Conservation (phyloP, 257 asterid genomes). For the Catharanthus roseus region DNA sequence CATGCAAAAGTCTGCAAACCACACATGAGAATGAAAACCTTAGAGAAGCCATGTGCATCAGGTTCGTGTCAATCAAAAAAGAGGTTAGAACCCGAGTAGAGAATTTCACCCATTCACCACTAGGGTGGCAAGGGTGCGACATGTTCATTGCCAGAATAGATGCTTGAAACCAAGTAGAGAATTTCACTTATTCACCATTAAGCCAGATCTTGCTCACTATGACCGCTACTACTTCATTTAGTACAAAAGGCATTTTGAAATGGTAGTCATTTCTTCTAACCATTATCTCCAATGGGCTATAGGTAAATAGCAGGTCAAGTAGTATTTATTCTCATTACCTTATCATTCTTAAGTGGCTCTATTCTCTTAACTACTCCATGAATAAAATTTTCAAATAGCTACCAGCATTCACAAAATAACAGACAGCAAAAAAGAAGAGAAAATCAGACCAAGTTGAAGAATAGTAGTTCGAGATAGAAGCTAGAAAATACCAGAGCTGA, state of each 20-base stretch:
- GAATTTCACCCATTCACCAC: no score
- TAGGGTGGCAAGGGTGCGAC: no score
- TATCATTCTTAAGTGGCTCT: not conserved
- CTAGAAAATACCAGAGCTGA: conserved; percentile 4
- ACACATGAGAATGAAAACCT: no score
- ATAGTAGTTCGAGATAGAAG: not conserved
- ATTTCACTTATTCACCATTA: no score
- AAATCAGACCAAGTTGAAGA: not conserved
- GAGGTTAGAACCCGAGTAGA: no score
- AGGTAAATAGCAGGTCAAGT: not conserved
- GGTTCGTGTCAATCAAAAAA: no score
- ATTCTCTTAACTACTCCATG: not conserved
- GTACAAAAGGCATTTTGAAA: not conserved
- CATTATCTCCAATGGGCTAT: not conserved
- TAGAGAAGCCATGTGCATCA: no score
- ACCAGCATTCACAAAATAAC: not conserved
- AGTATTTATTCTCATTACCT: not conserved
- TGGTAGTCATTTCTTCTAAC: not conserved
- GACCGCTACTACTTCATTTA: not conserved
- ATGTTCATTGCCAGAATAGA: no score
- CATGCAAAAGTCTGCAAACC: no score
- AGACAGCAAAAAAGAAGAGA: not conserved
- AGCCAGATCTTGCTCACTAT: no score
- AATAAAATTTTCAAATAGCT: not conserved
- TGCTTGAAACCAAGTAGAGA: no score